Evolutionary conservation across 106 monocot genomes (phyloP).

Genomic region (Acanthochlamys bracteata): DNA sequence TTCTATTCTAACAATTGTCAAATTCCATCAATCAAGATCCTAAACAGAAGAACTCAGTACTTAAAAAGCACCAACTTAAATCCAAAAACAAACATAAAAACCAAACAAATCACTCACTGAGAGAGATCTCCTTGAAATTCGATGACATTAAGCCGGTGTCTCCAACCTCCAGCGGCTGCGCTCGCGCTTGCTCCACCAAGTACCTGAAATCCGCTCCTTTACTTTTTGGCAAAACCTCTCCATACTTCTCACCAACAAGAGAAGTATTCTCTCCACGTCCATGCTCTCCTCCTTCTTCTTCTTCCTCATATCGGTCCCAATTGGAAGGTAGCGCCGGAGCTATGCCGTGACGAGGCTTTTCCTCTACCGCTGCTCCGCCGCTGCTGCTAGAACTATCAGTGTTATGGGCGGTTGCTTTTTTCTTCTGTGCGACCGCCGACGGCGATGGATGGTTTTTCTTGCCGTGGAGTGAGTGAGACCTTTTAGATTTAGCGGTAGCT

Average conservation of each 20-base stretch:
- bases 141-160: background rate
- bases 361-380: constrained; percentile 2
- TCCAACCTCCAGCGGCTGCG: constrained; percentile 9
- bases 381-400: background rate
- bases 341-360: constrained; percentile 6
- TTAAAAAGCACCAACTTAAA: too few relatives aligned
- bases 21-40: too few relatives aligned
- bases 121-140: constrained; percentile 15
- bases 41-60: too few relatives aligned
- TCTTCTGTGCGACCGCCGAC: constrained; percentile 27
- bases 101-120: constrained; percentile 12
- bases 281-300: background rate
- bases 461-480: constrained; percentile 48
- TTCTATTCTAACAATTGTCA: too few relatives aligned
- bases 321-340: constrained; percentile 52
- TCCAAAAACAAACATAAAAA: too few relatives aligned
- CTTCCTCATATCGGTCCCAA: constrained; percentile 58
- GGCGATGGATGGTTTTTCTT: constrained; percentile 32
- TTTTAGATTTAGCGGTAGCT: constrained; percentile 70
- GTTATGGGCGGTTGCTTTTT: constrained; percentile 14
- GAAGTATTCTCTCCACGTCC: background rate
- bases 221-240: constrained; percentile 36
- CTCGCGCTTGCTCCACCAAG: constrained; percentile 62
- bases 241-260: background rate
- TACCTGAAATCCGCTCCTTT: constrained; percentile 71